Conservation (phyloP, 331 rosid species). For the Quercus tomentella region DNA sequence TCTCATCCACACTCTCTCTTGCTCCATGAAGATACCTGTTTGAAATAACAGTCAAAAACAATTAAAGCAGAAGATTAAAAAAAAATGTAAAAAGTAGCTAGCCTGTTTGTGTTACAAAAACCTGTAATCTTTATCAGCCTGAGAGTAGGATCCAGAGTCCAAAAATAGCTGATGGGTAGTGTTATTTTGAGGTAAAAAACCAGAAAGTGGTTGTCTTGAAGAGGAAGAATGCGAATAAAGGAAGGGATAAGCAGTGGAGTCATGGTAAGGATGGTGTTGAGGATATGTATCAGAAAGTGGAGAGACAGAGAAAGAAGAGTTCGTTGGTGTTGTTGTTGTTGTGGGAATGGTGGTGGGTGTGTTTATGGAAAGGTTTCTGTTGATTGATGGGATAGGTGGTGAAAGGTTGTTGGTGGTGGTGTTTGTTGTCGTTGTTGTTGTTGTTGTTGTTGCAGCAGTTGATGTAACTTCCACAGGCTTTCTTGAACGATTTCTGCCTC, state of each 20-base stretch:
- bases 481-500: slow-evolving; percentile 99
- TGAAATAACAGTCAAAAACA: background rate
- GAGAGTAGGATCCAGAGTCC: slow-evolving; percentile 68
- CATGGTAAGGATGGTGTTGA: slow-evolving; percentile 45
- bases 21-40: slow-evolving; percentile 57
- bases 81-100: background rate
- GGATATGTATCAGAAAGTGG: slow-evolving; percentile 39
- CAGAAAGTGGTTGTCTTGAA: slow-evolving; percentile 52
- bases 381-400: slow-evolving; percentile 30
- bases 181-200: slow-evolving; percentile 41
- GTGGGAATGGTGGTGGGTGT: slow-evolving; percentile 3
- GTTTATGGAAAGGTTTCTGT: slow-evolving; percentile 41
- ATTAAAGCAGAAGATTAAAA: background rate
- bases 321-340: slow-evolving; percentile 14
- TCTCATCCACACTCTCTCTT: slow-evolving; percentile 71
- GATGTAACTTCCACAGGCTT: slow-evolving; percentile 99
- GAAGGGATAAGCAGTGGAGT: slow-evolving; percentile 47
- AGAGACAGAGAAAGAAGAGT: slow-evolving; percentile 46
- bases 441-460: background rate
- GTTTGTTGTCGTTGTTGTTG: slow-evolving; percentile 12
- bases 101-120: slow-evolving; percentile 12
- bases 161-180: slow-evolving; percentile 59
- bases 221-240: slow-evolving; percentile 42
- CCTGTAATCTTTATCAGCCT: slow-evolving; percentile 71
- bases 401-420: slow-evolving; percentile 23